Evolutionary conservation across 2,329 filamentous ascomycete species (phyloP), one percentile per base, ranked within the genome.

Genomic region (Calonectria hongkongensis): DNA sequence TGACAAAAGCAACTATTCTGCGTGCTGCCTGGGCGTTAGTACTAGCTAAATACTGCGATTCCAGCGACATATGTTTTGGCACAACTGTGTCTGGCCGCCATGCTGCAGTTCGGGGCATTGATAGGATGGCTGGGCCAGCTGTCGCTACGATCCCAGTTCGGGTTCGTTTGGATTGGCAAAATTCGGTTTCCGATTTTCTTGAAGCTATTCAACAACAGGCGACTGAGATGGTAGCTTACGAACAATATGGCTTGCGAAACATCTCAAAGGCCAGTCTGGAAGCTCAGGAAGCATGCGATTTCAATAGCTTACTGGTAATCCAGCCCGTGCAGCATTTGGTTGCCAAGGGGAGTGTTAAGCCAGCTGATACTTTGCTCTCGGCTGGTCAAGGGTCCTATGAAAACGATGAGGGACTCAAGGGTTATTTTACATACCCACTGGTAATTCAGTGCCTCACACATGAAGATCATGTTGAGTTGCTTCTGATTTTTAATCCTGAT

Each of bases 21-120:
- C 71, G 73, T 1, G 86, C 88, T 30, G 89, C 90, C 0, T 86
- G 89, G 77, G 85, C 86, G 6, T 86, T 88, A 69, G 78, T 93
- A 2, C 92, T 4, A 82, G 85, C 21, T 82, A 83, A 8, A 92
- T 92, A 73, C 78, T 85, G 2, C 45, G 88, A 72, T 1, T 72
- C 69, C 0, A 51, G 82, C 2, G 85, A 87, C 66, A 80, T 87
- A 13, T 78, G 85, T 7, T 87, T 87, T 66, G 86, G 86, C 1
- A 82, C 83, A 66, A 86, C 85, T 0, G 76, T 87, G 1, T 85
- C 85, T 3, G 86, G 87, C 9, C 82, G 86, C 21, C 76, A 76
- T 3, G 74, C 73, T 2, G 65, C 76, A 1, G 68, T 82, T 1
- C 27, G 47, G 2, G 78, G 71, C n/a, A 72, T 78, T n/a, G 75